Conservation (phyloP, 75 land plant species). For the Pseudotsuga menziesii region DNA sequence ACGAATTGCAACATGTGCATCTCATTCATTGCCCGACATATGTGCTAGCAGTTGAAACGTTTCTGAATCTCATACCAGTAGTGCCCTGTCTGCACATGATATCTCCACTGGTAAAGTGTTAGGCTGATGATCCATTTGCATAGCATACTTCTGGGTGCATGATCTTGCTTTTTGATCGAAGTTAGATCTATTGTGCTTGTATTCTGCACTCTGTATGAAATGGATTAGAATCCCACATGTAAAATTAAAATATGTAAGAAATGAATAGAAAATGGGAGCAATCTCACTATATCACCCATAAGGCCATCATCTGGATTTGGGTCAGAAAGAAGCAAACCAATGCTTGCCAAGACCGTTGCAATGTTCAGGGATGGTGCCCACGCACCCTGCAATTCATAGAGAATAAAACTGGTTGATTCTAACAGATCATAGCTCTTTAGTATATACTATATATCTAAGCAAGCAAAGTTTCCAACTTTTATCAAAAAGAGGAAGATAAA, state of each 20-base stretch:
- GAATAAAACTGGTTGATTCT: not conserved
- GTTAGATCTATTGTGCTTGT: constrained; percentile 73
- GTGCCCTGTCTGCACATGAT: not conserved
- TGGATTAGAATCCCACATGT: not conserved
- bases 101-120: constrained; percentile 1
- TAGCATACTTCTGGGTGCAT: constrained; percentile 75
- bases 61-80: not conserved
- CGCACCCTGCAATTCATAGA: constrained; percentile 52
- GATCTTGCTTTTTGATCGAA: constrained; percentile 77
- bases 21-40: not conserved
- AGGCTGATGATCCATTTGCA: constrained; percentile 9
- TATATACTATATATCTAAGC: too few relatives aligned
- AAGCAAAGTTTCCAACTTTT: too few relatives aligned
- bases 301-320: constrained; percentile 97
- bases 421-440: too few relatives aligned
- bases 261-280: constrained; percentile 13
- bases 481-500: too few relatives aligned
- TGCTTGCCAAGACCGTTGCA: constrained; percentile 73
- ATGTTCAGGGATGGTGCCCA: constrained; percentile 94
- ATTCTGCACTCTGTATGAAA: constrained; percentile 69
- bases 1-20: not conserved
- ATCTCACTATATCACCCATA: constrained; percentile 84
- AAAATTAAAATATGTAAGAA: not conserved
- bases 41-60: not conserved
- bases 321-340: constrained; percentile 74